Conservation (phyloP, 2,329 filamentous ascomycete genomes). For the Trichophyton schoenleinii region DNA sequence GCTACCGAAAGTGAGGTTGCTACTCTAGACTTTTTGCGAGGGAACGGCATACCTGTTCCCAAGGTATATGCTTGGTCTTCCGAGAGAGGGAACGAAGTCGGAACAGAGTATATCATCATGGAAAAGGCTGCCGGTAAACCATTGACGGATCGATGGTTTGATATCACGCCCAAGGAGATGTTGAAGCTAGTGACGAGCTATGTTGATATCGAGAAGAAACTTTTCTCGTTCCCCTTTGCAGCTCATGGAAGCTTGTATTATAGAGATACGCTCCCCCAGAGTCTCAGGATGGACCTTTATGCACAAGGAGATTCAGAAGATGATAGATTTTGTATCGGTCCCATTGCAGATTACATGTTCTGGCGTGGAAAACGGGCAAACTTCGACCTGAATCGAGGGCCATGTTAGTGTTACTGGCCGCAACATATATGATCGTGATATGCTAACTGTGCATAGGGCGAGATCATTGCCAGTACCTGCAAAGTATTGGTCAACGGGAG, state of each 20-base stretch:
- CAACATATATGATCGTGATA: background rate
- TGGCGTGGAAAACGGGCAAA: slow-evolving; percentile 9
- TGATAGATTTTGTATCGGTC: slow-evolving; percentile 14
- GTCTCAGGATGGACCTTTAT: slow-evolving; percentile 9
- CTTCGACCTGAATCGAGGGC: slow-evolving; percentile 6
- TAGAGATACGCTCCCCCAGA: slow-evolving; percentile 6
- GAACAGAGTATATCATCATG: slow-evolving; percentile 32
- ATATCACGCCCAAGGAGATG: slow-evolving; percentile 9
- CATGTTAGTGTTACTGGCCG: background rate
- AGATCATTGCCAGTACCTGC: slow-evolving; percentile 7
- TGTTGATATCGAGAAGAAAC: slow-evolving; percentile 11
- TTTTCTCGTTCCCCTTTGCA: slow-evolving; percentile 9
- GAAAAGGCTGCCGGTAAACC: slow-evolving; percentile 23
- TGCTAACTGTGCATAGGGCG: slow-evolving; percentile 5
- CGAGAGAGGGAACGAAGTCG: slow-evolving; percentile 24
- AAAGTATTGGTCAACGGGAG: slow-evolving; percentile 7
- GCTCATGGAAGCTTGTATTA: slow-evolving; percentile 10
- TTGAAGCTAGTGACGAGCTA: slow-evolving; percentile 13
- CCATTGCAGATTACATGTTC: slow-evolving; percentile 13
- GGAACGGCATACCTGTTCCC: slow-evolving; percentile 25
- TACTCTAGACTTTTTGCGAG: slow-evolving; percentile 16
- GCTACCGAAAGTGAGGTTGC: slow-evolving; percentile 26
- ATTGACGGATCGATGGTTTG: slow-evolving; percentile 23
- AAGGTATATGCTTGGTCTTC: slow-evolving; percentile 25
- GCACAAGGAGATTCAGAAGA: background rate